A percentile compares a stretch with the other conserved stretches of the same genome.
These are phyloP conservation scores for Dipteronia sinensis DNA, from an alignment of 345 rosid species.

Conservation along the genomic window DNA sequence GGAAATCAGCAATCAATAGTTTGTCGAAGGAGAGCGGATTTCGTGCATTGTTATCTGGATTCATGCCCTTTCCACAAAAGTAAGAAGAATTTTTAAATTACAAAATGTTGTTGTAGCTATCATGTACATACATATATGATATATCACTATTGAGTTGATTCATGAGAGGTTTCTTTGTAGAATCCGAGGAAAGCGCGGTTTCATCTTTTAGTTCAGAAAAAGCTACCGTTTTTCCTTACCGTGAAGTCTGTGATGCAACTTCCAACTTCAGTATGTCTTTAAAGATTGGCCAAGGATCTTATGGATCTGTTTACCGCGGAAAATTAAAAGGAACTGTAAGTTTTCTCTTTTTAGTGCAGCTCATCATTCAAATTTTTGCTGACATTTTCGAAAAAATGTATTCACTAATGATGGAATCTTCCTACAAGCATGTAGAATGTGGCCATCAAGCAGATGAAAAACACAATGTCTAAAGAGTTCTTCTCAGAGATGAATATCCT, in stretches of 20 bases:
- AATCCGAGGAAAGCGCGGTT: slow-evolving; percentile 22
- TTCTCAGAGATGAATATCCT: slow-evolving; percentile 37
- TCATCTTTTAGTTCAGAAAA: slow-evolving; percentile 27
- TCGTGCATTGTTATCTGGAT: slow-evolving; percentile 16
- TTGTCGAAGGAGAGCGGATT: slow-evolving; percentile 1
- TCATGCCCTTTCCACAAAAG: slow-evolving; percentile 16
- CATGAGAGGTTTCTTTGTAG: slow-evolving; percentile 17
- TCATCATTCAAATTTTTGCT: not conserved
- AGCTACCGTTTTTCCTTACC: slow-evolving; percentile 27
- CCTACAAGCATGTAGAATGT: slow-evolving; percentile 28
- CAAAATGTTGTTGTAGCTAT: not conserved
- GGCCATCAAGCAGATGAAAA: slow-evolving; percentile 50
- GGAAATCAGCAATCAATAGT: slow-evolving; percentile 5
- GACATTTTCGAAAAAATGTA: not conserved
- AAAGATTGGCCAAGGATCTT: slow-evolving; percentile 44
- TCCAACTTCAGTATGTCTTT: slow-evolving; percentile 28
- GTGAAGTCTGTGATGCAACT: slow-evolving; percentile 37
- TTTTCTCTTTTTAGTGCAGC: not conserved
- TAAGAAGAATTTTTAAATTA: not conserved
- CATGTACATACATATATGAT: not conserved
- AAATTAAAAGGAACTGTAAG: slow-evolving; percentile 30
- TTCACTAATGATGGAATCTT: not conserved
- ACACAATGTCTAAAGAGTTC: slow-evolving; percentile 40
- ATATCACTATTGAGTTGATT: slow-evolving; percentile 14
- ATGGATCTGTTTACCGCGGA: slow-evolving; percentile 38